Evolutionary conservation across 495 filamentous ascomycete species (phyloP), one percentile per base, ranked within the genome.

Genomic region (Lentithecium fluviatile): DNA sequence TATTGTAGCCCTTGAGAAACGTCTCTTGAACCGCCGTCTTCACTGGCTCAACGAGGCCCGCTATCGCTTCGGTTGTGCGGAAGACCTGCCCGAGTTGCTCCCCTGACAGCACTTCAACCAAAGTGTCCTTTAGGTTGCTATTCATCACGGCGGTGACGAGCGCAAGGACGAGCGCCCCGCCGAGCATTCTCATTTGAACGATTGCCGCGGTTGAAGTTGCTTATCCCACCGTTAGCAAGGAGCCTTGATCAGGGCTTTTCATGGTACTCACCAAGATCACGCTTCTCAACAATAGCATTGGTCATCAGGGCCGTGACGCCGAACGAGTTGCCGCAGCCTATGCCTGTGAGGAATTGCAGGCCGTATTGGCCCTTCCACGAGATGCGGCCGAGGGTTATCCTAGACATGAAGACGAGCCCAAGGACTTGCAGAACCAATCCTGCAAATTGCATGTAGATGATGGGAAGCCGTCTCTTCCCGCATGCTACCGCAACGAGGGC

Each of bases 101-200:
- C 7, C 34, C 17, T 23, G 13, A 10, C 2, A 52, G 37, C 13
- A 49, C 17, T 6, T 15, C 19, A 17, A 49, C 4, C n/a, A 52
- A 34, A 1, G 50, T 48, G 10, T 13, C 11, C 12, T 32, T 17
- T 13, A 58, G 11, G 19, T 38, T 8, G 55, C 15, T 48, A 24
- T 60, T 60, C 48, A 52, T 52, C 7, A 60, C 48, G 2, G 56
- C 56, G 2, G 60, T 64, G 8, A 54, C 47, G 45, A 64, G 42
- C 37, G 58, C 38, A 11, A 62, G 49, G 17, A 24, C 51, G 25
- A 56, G 25, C 10, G 52, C 58, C 4, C 58, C 58, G n/a, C 58
- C 58, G 11, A 62, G 58, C 8, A 50, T 12, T 11, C 58, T 50
- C 29, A 56, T 17, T 21, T 62, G 58, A 12, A 62, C 42, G 3